Evolutionary conservation across 208 protist genomes (phyloP).

Genomic region (Trypanosoma boissoni): DNA sequence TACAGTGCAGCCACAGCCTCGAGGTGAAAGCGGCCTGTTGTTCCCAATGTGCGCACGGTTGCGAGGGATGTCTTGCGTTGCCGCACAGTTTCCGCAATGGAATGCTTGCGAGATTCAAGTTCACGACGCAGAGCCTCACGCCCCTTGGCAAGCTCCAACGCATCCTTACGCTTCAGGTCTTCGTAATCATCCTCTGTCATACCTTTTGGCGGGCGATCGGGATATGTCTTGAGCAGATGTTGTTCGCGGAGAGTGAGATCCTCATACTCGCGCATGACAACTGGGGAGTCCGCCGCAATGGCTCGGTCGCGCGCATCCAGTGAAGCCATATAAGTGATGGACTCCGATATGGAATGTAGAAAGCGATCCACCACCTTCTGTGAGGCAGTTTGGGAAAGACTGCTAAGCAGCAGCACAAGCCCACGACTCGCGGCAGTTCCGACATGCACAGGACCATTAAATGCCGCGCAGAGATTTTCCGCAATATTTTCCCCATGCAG

Average conservation of each 20-base stretch:
- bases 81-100: slow-evolving; percentile 33
- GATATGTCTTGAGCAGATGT: slow-evolving; percentile 79
- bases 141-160: slow-evolving; percentile 66
- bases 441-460: slow-evolving; percentile 31
- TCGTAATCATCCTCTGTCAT: slow-evolving; percentile 80
- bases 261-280: slow-evolving; percentile 58
- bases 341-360: slow-evolving; percentile 30
- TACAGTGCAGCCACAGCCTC: slow-evolving; percentile 59
- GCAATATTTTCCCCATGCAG: slow-evolving; percentile 40
- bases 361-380: slow-evolving; percentile 38
- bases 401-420: slow-evolving; percentile 60
- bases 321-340: slow-evolving; percentile 50
- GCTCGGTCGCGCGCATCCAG: slow-evolving; percentile 64
- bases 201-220: slow-evolving; percentile 79
- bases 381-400: slow-evolving; percentile 22
- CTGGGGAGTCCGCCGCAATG: slow-evolving; percentile 53
- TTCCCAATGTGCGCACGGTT: slow-evolving; percentile 69
- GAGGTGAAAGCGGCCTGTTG: slow-evolving; percentile 48
- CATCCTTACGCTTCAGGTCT: slow-evolving; percentile 78
- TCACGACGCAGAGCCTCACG: slow-evolving; percentile 56
- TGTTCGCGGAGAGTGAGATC: slow-evolving; percentile 47
- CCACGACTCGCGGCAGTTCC: slow-evolving; percentile 69
- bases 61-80: slow-evolving; percentile 54
- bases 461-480: slow-evolving; percentile 30
- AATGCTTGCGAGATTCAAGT: slow-evolving; percentile 47